phyloP scores from a whole-genome alignment of 805 yeast species.

The Candida tallmaniae region DNA sequence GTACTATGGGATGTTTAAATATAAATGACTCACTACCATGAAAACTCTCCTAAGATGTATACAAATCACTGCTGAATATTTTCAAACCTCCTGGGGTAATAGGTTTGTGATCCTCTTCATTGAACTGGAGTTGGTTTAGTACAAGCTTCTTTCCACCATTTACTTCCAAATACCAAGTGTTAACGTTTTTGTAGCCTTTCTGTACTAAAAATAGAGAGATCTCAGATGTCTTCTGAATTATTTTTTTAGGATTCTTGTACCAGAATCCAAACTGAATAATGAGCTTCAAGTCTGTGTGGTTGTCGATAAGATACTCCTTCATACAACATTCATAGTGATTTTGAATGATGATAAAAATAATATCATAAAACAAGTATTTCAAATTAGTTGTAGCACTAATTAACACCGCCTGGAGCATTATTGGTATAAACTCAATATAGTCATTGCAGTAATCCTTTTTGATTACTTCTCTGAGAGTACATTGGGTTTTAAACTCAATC shows the following conservation, averaged over 20 bases:
- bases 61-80: no score
- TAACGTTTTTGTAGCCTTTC: neutral
- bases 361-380: slow-evolving; percentile 23
- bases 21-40: no score
- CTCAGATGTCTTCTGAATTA: slow-evolving; percentile 19
- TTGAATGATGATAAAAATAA: slow-evolving; percentile 17
- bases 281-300: slow-evolving; percentile 20
- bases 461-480: slow-evolving; percentile 12
- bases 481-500: slow-evolving; percentile 13
- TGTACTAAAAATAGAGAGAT: slow-evolving; percentile 12
- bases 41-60: no score
- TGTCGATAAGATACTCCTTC: slow-evolving; percentile 24
- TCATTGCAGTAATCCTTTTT: slow-evolving; percentile 23
- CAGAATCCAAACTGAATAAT: slow-evolving; percentile 33
- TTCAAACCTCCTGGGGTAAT: no score
- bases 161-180: slow-evolving; percentile 6
- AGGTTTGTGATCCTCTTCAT: no score
- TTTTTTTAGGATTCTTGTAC: slow-evolving; percentile 18
- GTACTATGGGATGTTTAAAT: no score
- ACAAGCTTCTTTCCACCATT: slow-evolving; percentile 8
- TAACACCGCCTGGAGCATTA: slow-evolving; percentile 13
- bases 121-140: no score
- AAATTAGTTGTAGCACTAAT: slow-evolving; percentile 20
- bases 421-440: slow-evolving; percentile 25
- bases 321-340: slow-evolving; percentile 32